Conservation (phyloP, 768 basidiomycete species). For the Lactarius sanguifluus region DNA sequence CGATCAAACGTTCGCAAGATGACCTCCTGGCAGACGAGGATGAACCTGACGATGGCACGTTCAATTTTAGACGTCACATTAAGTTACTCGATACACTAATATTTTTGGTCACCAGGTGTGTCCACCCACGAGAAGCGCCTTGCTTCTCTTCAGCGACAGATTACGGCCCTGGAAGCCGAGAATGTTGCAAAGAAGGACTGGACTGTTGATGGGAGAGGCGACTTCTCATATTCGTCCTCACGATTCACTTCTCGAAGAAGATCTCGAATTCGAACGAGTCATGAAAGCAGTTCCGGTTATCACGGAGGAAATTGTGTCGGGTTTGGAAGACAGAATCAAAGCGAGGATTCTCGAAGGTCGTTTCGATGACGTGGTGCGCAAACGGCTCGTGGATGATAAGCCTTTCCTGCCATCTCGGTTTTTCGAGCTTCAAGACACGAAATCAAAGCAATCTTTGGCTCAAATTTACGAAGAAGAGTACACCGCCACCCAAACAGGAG, state of each 20-base stretch:
- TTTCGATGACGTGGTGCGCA: conserved; percentile 92
- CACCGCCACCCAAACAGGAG: conserved; percentile 61
- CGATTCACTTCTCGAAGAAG: conserved; percentile 89
- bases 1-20: conserved; percentile 69
- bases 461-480: conserved; percentile 97
- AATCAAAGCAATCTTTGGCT: conserved; percentile 85
- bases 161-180: conserved; percentile 76
- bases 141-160: conserved; percentile 71
- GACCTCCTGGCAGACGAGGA: conserved; percentile 80
- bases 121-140: conserved; percentile 82
- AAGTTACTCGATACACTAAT: conserved; percentile 9
- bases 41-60: conserved; percentile 38
- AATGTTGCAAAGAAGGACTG: conserved; percentile 90
- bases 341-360: conserved; percentile 77
- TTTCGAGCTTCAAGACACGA: conserved; percentile 86
- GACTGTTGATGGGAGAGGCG: conserved; percentile 91
- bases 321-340: conserved; percentile 89
- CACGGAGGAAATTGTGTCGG: conserved; percentile 81
- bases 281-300: conserved; percentile 87
- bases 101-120: conserved; percentile 45
- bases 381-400: conserved; percentile 72
- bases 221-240: conserved; percentile 78
- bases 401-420: conserved; percentile 89
- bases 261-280: conserved; percentile 91
- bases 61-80: neutral